Base-by-base conservation (phyloP, 257 asterid genomes). In the Echium plantagineum region DNA sequence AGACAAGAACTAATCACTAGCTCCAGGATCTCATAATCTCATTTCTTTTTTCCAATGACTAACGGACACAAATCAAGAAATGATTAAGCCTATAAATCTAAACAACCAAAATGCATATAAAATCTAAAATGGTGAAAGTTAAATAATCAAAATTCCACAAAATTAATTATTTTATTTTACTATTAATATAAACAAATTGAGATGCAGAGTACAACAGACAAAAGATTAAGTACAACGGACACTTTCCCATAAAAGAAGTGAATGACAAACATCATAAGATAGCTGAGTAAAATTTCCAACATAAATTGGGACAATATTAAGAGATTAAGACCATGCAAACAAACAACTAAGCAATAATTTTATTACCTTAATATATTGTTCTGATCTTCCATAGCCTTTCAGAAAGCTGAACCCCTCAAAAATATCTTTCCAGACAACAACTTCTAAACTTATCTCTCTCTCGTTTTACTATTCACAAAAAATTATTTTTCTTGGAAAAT, bases 351-450 rank as follows among this genome's bases (percentile, higher is more conserved):
- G 52, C 20, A 59, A 42, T 42, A 42, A 16, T 53, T 55, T 46
- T 32, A 49, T 62, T 42, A 87, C 90, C 85, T 79, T 26, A 69
- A 63, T 35, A 72, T 58, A 60, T 55, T 67, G 16, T 71, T 72
- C 71, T 77, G 67, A 52, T 62, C 76, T 70, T 66, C 80, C 81
- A 83, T 70, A 65, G 31, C 74, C 79, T 71, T 73, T 62, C 55
- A 70, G 75, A 74, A 89, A 89, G 90, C 96, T 75, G 86, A 69
- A 77, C 59, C 66, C 42, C 69, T 35, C 32, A 70, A 73, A 76
- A 66, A 72, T 49, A 62, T 59, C 16, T 42, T 42, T 67, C 28
- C 68, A 66, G 58, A 17, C 53, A 61, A 71, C 53, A 56, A 26
- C 3, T 12, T 1, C 2, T 1, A n/a, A n/a, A n/a, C n/a, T 24